Percentiles rank a stretch among this genome's conserved stretches.
Conservation (phyloP, 768 basidiomycete genomes). For the Tulasnella calospora region DNA sequence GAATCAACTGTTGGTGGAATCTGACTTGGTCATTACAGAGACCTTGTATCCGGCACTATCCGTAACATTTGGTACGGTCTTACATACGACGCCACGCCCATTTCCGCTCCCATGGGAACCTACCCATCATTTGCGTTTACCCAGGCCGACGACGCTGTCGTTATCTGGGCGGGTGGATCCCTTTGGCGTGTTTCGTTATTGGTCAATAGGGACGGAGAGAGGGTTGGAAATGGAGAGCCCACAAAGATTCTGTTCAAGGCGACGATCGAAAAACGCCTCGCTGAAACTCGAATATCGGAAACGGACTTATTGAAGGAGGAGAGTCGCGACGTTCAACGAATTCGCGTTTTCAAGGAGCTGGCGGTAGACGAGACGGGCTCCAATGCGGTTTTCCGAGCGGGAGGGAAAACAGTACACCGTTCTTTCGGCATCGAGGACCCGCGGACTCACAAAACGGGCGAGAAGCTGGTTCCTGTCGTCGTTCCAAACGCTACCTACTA, state of each 20-base stretch:
- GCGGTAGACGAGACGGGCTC: constrained; percentile 52
- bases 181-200: constrained; percentile 58
- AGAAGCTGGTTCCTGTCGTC: constrained; percentile 43
- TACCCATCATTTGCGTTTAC: constrained; percentile 73
- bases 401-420: constrained; percentile 54
- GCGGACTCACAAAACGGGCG: not conserved
- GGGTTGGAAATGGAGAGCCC: constrained; percentile 43
- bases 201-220: constrained; percentile 52
- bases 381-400: constrained; percentile 61
- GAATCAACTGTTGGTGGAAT: not conserved
- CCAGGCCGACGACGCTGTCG: constrained; percentile 52
- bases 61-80: constrained; percentile 64
- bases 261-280: constrained; percentile 58
- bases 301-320: constrained; percentile 52
- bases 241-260: constrained; percentile 37
- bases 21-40: constrained; percentile 41
- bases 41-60: constrained; percentile 60
- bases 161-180: constrained; percentile 72
- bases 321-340: constrained; percentile 49
- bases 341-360: constrained; percentile 60
- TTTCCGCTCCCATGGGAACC: constrained; percentile 74
- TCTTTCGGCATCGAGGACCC: constrained; percentile 26
- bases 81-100: constrained; percentile 56
- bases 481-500: constrained; percentile 52
- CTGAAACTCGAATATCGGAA: constrained; percentile 52